Evolutionary conservation across 768 basidiomycete genomes (phyloP).

Genomic region (Hypholoma fasciculare): DNA sequence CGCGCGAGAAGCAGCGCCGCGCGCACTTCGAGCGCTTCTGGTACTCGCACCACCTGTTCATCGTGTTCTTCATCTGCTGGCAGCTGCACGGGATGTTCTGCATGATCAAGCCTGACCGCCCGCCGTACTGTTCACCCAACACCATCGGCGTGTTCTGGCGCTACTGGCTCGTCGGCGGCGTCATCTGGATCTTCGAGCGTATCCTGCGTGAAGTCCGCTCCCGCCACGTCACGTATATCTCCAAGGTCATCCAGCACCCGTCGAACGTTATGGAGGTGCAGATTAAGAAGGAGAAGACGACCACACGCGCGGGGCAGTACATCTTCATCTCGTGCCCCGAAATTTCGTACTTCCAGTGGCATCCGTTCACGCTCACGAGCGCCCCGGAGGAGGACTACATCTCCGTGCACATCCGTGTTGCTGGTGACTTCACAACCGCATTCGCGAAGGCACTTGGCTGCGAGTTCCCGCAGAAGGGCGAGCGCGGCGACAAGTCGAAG

Average conservation of each 20-base stretch:
- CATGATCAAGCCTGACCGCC: constrained; percentile 90
- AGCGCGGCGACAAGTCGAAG: constrained; percentile 48
- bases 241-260: constrained; percentile 94
- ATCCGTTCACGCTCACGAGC: constrained; percentile 93
- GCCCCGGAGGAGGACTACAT: constrained; percentile 96
- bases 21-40: constrained; percentile 87
- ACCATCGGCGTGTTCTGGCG: constrained; percentile 95
- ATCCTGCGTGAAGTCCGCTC: constrained; percentile 91
- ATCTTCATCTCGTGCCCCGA: constrained; percentile 92
- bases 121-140: constrained; percentile 85
- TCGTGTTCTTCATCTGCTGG: constrained; percentile 92
- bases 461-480: constrained; percentile 56
- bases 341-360: constrained; percentile 95
- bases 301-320: constrained; percentile 84
- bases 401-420: constrained; percentile 89
- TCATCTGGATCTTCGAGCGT: constrained; percentile 86
- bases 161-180: constrained; percentile 87
- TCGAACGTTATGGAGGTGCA: constrained; percentile 94
- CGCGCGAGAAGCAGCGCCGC: constrained; percentile 76
- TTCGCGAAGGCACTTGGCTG: constrained; percentile 84
- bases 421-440: constrained; percentile 89
- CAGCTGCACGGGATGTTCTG: constrained; percentile 97
- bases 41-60: constrained; percentile 88
- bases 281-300: constrained; percentile 95
- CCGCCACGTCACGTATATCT: constrained; percentile 88